Conservation (phyloP, 768 basidiomycete species). For the Amyloporia xantha region DNA sequence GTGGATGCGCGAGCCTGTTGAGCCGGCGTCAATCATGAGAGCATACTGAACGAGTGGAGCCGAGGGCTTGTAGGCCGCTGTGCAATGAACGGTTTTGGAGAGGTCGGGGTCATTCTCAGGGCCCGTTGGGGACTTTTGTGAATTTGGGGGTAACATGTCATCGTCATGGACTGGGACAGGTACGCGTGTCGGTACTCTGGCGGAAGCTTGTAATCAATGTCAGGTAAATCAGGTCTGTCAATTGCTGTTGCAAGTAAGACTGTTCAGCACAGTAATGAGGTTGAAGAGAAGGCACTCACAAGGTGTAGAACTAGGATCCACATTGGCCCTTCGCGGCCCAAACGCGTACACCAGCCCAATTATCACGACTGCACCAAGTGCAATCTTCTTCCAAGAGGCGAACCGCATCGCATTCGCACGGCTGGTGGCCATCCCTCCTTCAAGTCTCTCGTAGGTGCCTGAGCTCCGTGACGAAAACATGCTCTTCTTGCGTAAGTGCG, state of each 20-base stretch:
- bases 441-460: slow-evolving; percentile 46
- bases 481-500: background rate
- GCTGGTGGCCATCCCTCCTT: slow-evolving; percentile 51
- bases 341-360: slow-evolving; percentile 63
- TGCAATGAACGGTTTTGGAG: slow-evolving; percentile 66
- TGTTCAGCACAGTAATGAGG: background rate
- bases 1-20: slow-evolving; percentile 95
- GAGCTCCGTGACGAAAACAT: slow-evolving; percentile 32
- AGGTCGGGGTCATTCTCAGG: slow-evolving; percentile 73
- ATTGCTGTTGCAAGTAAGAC: slow-evolving; percentile 9
- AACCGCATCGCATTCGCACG: slow-evolving; percentile 21
- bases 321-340: slow-evolving; percentile 39
- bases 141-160: slow-evolving; percentile 8
- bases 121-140: slow-evolving; percentile 38
- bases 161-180: background rate
- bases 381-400: slow-evolving; percentile 61
- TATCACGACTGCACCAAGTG: slow-evolving; percentile 48
- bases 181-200: slow-evolving; percentile 2
- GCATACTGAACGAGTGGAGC: slow-evolving; percentile 80
- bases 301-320: slow-evolving; percentile 20
- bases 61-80: slow-evolving; percentile 39
- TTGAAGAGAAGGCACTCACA: slow-evolving; percentile 14
- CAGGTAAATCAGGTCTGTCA: slow-evolving; percentile 6
- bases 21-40: slow-evolving; percentile 97
- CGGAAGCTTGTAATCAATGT: slow-evolving; percentile 5